phyloP scores from a whole-genome alignment of 306 rosid genomes.

The Herpetospermum pedunculosum region DNA sequence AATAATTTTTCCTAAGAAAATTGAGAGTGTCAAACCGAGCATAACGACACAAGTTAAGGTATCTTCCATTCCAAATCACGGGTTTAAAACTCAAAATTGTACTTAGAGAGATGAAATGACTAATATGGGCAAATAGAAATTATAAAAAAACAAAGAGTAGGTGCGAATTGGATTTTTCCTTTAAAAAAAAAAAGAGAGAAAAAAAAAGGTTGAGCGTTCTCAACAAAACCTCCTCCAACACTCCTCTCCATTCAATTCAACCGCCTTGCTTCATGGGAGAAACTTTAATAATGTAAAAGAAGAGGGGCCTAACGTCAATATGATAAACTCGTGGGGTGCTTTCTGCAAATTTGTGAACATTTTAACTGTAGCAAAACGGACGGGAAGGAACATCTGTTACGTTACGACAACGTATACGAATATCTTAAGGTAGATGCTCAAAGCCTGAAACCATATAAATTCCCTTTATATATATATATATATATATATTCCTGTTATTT shows the following conservation, averaged over 20 bases:
- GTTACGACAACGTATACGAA: slow-evolving; percentile 1
- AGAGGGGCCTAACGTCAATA: background rate
- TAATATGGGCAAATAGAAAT: too few relatives aligned
- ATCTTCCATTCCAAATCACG: too few relatives aligned
- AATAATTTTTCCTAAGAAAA: too few relatives aligned
- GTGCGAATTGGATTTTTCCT: too few relatives aligned
- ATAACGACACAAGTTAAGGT: too few relatives aligned
- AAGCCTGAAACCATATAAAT: slow-evolving; percentile 1
- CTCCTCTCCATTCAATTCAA: too few relatives aligned
- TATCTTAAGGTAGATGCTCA: background rate
- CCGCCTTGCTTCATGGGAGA: background rate
- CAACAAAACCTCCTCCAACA: background rate
- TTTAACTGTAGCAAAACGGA: background rate
- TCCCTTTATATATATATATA: too few relatives aligned
- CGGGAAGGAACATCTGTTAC: background rate
- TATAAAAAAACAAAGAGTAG: too few relatives aligned
- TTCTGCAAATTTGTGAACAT: background rate
- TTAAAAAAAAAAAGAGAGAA: background rate
- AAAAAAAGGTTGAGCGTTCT: background rate
- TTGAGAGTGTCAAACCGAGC: too few relatives aligned
- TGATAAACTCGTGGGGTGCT: background rate
- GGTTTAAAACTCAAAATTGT: too few relatives aligned
- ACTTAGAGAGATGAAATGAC: too few relatives aligned
- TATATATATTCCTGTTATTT: too few relatives aligned
- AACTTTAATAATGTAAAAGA: background rate